phyloP scores from a whole-genome alignment of 2,329 filamentous ascomycete genomes.

The Beauveria caledonica region DNA sequence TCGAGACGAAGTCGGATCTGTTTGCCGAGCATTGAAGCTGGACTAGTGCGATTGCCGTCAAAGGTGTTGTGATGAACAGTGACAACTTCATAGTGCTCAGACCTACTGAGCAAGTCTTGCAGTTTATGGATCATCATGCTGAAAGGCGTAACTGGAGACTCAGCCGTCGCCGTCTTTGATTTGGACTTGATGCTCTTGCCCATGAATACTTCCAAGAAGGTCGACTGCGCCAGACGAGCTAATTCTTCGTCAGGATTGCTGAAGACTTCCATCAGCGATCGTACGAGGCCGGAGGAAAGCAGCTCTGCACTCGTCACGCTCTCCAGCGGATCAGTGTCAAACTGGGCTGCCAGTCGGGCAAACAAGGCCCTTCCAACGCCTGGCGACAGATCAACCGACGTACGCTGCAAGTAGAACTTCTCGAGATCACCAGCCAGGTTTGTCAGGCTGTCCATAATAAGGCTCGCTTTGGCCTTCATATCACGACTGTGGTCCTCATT shows the following conservation, averaged over 20 bases:
- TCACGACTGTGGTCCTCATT: slow-evolving; percentile 60
- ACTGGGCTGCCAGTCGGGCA: slow-evolving; percentile 67
- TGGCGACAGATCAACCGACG: slow-evolving; percentile 34
- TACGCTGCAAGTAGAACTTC: slow-evolving; percentile 55
- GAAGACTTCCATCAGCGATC: slow-evolving; percentile 74
- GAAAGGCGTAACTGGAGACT: slow-evolving; percentile 74
- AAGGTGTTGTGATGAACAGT: slow-evolving; percentile 91
- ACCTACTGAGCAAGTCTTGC: slow-evolving; percentile 90
- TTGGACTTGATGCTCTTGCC: slow-evolving; percentile 59
- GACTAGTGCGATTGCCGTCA: slow-evolving; percentile 82
- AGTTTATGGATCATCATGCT: slow-evolving; percentile 88
- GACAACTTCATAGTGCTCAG: slow-evolving; percentile 95
- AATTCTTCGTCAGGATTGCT: slow-evolving; percentile 57
- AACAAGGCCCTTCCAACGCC: slow-evolving; percentile 61
- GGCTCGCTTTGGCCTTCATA: slow-evolving; percentile 70
- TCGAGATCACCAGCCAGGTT: slow-evolving; percentile 64
- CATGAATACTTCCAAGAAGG: slow-evolving; percentile 93
- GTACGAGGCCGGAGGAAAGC: slow-evolving; percentile 81
- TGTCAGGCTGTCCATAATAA: slow-evolving; percentile 67
- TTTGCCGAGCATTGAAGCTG: slow-evolving; percentile 92
- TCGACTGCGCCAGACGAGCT: slow-evolving; percentile 62
- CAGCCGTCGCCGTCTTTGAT: slow-evolving; percentile 53
- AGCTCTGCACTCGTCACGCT: slow-evolving; percentile 95
- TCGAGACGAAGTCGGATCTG: slow-evolving; percentile 84
- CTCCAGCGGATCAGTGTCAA: slow-evolving; percentile 79